phyloP scores from a whole-genome alignment of 495 filamentous ascomycete genomes.

The Rostrohypoxylon terebratum region DNA sequence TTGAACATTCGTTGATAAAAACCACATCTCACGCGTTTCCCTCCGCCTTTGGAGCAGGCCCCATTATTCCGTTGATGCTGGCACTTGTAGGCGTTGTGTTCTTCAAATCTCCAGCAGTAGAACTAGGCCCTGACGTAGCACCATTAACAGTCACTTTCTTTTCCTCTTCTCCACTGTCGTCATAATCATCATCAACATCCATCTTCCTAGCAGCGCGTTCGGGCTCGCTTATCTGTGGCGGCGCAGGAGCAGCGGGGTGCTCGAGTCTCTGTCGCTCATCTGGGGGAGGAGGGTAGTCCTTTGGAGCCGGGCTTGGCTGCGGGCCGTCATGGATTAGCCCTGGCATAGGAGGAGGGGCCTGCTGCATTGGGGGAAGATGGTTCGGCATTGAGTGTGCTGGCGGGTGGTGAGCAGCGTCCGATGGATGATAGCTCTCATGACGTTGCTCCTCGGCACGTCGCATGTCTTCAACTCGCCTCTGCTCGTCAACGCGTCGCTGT shows the following conservation, averaged over 20 bases:
- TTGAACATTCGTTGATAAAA: slow-evolving; percentile 31
- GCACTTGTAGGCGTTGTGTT: slow-evolving; percentile 59
- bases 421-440: slow-evolving; percentile 85
- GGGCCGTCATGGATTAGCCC: slow-evolving; percentile 65
- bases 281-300: slow-evolving; percentile 66
- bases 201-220: slow-evolving; percentile 93
- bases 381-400: slow-evolving; percentile 74
- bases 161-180: slow-evolving; percentile 92
- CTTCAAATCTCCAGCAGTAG: slow-evolving; percentile 59
- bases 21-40: slow-evolving; percentile 34
- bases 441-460: slow-evolving; percentile 71
- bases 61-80: slow-evolving; percentile 60
- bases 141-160: slow-evolving; percentile 64
- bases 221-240: slow-evolving; percentile 64
- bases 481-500: slow-evolving; percentile 62
- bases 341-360: slow-evolving; percentile 67
- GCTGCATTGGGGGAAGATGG: slow-evolving; percentile 76
- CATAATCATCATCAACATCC: slow-evolving; percentile 96
- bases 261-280: slow-evolving; percentile 62
- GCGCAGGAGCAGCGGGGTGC: slow-evolving; percentile 60
- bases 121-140: slow-evolving; percentile 51
- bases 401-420: slow-evolving; percentile 89
- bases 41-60: slow-evolving; percentile 55
- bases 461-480: slow-evolving; percentile 57
- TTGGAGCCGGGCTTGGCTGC: slow-evolving; percentile 67